Evolutionary conservation across 768 basidiomycete species (phyloP).

Genomic region (Psilocybe sp.): DNA sequence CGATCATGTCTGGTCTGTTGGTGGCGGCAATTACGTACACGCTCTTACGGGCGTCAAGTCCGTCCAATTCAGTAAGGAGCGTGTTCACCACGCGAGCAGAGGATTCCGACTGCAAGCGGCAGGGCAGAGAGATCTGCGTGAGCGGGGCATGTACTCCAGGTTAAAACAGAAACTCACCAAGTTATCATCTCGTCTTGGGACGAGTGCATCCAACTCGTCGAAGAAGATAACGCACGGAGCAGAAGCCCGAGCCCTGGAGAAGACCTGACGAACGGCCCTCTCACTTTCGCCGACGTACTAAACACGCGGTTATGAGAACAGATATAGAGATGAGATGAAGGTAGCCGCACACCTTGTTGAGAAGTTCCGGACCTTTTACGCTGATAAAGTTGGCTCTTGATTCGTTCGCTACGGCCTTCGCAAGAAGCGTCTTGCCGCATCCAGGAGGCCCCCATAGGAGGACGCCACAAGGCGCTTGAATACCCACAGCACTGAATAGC

Average conservation of each 20-base stretch:
- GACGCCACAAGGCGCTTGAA: slow-evolving; percentile 90
- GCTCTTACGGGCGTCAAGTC: slow-evolving; percentile 79
- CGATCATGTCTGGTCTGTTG: slow-evolving; percentile 95
- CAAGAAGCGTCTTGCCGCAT: slow-evolving; percentile 96
- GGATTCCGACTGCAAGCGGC: slow-evolving; percentile 70
- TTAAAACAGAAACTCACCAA: slow-evolving; percentile 49
- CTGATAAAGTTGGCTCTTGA: slow-evolving; percentile 95
- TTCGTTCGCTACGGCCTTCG: slow-evolving; percentile 97
- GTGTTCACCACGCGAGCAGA: slow-evolving; percentile 94
- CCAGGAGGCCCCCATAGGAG: slow-evolving; percentile 99
- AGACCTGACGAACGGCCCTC: slow-evolving; percentile 90
- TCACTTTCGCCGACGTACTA: slow-evolving; percentile 99
- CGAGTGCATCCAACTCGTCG: slow-evolving; percentile 90
- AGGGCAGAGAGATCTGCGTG: background rate
- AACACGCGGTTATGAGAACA: background rate
- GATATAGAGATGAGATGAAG: background rate
- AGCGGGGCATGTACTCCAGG: background rate
- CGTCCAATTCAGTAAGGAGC: slow-evolving; percentile 90
- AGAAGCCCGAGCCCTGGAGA: slow-evolving; percentile 89
- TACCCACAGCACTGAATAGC: slow-evolving; percentile 84
- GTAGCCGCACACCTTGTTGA: slow-evolving; percentile 77
- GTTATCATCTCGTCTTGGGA: slow-evolving; percentile 86
- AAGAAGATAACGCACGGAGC: slow-evolving; percentile 96
- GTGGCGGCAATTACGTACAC: slow-evolving; percentile 96
- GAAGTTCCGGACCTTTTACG: slow-evolving; percentile 92